Base-by-base conservation (phyloP, 768 basidiomycete species). In the Mycena crocata region DNA sequence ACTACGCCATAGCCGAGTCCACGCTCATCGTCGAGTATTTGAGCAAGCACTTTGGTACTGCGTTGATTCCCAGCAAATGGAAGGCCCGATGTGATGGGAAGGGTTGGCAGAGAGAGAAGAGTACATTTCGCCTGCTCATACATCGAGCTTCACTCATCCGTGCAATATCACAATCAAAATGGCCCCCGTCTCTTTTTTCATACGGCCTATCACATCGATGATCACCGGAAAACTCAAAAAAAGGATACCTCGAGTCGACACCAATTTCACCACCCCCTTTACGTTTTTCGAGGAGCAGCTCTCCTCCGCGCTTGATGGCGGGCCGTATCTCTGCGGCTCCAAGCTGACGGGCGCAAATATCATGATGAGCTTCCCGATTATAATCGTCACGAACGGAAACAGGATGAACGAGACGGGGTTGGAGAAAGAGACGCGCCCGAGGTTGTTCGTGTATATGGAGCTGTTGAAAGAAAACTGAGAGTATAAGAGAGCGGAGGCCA, bases 1-100 rank as follows among this genome's bases (percentile, higher is more conserved):
- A 78, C 39, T 45, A 78, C 30, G 75, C 73, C 5, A 59, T 82
- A 12, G 79, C 81, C 8, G 81, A 82, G 67, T 81, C 79, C 48
- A 77, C 77, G 4, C 73, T 79, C 24, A 78, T 82, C 45, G 68
- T 75, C 57, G 75, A 67, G 48, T 67, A 67, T 24, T 39, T 67
- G 10, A 49, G 32, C 32, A 61, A 67, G 4, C 66, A 67, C 32
- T 68, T 34, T 14, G 45, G 51, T 24, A 1, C 31, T 12, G 19
- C 5, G 5, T n/a, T 51, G 7, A 51, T 51, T 34, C 49, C 49
- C 4, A 5, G 2, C 31, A 51, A 51, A 13, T 57, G 56, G 56
- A n/a, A 31, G 21, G 40, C 28, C 17, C 40, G 56, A n/a, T 42
- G 28, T 5, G 56, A 57, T n/a, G 28, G 56, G 56, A 5, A n/a